A percentile compares a stretch with the other conserved stretches of the same genome.
These are phyloP conservation scores for Moesziomyces sp. DNA, from an alignment of 1,284 basidiomycete genomes.

Conservation along the genomic window DNA sequence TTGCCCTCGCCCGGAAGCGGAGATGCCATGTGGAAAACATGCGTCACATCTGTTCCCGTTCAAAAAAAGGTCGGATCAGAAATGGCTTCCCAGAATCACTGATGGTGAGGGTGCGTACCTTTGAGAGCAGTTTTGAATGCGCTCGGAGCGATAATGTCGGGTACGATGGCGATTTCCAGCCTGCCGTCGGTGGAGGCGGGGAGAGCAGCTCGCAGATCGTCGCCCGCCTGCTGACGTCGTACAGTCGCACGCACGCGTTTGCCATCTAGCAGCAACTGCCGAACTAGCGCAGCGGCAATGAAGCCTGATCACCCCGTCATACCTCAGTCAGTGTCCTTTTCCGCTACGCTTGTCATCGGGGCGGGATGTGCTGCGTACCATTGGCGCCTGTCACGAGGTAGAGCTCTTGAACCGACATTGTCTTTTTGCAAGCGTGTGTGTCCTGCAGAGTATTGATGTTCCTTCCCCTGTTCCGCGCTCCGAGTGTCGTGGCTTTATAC, in stretches of 20 bases:
- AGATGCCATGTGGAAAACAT: constrained; percentile 21
- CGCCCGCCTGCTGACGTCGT: constrained; percentile 1
- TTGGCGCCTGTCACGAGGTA: constrained; percentile 16
- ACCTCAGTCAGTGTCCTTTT: too few relatives aligned
- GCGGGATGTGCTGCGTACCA: too few relatives aligned
- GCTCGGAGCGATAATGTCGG: constrained; percentile 7
- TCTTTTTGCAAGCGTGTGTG: too few relatives aligned
- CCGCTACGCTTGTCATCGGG: too few relatives aligned
- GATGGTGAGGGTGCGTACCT: background rate
- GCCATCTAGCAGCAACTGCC: constrained; percentile 1
- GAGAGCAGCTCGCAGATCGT: background rate
- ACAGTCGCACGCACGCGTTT: constrained; percentile 6
- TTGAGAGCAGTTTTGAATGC: constrained; percentile 4
- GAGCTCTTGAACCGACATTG: too few relatives aligned
- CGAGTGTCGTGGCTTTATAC: too few relatives aligned
- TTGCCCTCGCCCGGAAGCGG: constrained; percentile 11
- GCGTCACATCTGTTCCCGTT: background rate
- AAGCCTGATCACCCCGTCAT: background rate
- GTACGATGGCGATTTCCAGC: constrained; percentile 8
- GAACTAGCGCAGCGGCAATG: constrained; percentile 11
- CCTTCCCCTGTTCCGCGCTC: too few relatives aligned
- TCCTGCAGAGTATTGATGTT: too few relatives aligned
- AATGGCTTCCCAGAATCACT: too few relatives aligned
- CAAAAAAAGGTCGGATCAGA: too few relatives aligned
- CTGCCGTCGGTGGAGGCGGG: constrained; percentile 1